Conservation (phyloP, 208 protist genomes). For the Phytomonas serpens region DNA sequence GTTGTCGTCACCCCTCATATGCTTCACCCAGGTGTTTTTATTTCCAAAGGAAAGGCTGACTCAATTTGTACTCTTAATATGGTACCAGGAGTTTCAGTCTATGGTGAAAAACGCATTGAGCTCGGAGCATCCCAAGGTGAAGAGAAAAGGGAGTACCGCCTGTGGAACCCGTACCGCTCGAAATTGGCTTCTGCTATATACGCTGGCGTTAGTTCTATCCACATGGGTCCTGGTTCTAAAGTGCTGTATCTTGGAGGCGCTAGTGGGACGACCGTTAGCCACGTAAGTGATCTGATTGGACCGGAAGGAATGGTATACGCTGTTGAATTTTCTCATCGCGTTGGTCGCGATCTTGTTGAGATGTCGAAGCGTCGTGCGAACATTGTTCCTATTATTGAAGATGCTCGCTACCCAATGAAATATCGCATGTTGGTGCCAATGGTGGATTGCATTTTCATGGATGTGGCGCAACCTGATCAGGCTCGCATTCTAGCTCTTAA, state of each 20-base stretch:
- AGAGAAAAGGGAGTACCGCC: constrained; percentile 99
- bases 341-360: constrained; percentile 99
- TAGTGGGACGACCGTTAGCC: constrained; percentile 99
- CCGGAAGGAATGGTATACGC: constrained; percentile 99
- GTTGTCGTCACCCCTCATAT: constrained; percentile 97
- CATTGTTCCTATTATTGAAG: constrained; percentile 99
- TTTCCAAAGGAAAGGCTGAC: constrained; percentile 98
- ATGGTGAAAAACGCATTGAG: constrained; percentile 99
- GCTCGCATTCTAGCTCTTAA: constrained; percentile 99
- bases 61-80: constrained; percentile 97
- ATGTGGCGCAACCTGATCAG: constrained; percentile 99
- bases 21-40: constrained; percentile 96
- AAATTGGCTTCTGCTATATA: constrained; percentile 99
- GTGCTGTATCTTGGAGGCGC: constrained; percentile 99
- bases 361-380: constrained; percentile 99
- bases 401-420: constrained; percentile 99
- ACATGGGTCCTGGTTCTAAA: constrained; percentile 98
- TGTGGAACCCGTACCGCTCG: constrained; percentile 99
- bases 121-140: constrained; percentile 73
- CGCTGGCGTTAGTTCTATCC: constrained; percentile 97
- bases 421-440: constrained; percentile 99
- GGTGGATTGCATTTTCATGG: constrained; percentile 99
- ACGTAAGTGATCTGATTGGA: constrained; percentile 99
- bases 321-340: constrained; percentile 99
- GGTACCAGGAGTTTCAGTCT: constrained; percentile 98